A percentile compares a stretch with the other conserved stretches of the same genome.
phyloP scores from a whole-genome alignment of 768 basidiomycete species.

The Termitomyces sp. region DNA sequence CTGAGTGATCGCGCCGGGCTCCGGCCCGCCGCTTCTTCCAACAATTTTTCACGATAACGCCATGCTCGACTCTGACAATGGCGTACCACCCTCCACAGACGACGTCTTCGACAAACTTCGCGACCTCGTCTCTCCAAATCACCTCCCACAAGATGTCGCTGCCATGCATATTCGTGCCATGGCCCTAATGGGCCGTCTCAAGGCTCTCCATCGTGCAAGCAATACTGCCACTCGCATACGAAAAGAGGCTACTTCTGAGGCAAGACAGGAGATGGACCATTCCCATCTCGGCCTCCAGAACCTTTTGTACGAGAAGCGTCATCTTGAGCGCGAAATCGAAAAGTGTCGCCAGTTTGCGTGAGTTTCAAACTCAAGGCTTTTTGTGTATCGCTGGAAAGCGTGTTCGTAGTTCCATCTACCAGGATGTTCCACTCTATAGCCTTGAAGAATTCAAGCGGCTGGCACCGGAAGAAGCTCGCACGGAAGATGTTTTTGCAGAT shows the following conservation, averaged over 20 bases:
- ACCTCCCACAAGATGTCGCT: conserved; percentile 42
- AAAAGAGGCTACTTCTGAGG: conserved; percentile 73
- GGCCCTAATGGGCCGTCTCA: conserved; percentile 77
- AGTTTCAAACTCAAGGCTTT: conserved; percentile 24
- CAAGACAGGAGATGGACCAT: conserved; percentile 87
- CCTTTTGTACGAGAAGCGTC: conserved; percentile 82
- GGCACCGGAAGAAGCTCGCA: conserved; percentile 66
- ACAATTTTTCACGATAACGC: conserved; percentile 5
- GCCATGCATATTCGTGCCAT: conserved; percentile 62
- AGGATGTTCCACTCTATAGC: conserved; percentile 75
- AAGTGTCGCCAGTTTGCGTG: conserved; percentile 92
- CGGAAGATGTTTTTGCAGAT: conserved; percentile 56
- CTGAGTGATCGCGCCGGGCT: conserved; percentile 15
- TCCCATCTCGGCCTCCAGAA: conserved; percentile 85
- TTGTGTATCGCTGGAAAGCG: background rate
- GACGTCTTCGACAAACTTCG: conserved; percentile 59
- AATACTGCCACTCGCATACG: conserved; percentile 62
- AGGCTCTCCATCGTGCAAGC: conserved; percentile 71
- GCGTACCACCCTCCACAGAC: conserved; percentile 37
- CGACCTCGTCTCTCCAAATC: conserved; percentile 50
- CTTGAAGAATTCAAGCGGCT: conserved; percentile 64
- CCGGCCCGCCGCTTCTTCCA: conserved; percentile 6
- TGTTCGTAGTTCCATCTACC: conserved; percentile 71
- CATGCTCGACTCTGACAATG: conserved; percentile 24
- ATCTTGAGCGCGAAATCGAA: conserved; percentile 88